phyloP scores from a whole-genome alignment of 331 rosid genomes.

The Acacia concinna region DNA sequence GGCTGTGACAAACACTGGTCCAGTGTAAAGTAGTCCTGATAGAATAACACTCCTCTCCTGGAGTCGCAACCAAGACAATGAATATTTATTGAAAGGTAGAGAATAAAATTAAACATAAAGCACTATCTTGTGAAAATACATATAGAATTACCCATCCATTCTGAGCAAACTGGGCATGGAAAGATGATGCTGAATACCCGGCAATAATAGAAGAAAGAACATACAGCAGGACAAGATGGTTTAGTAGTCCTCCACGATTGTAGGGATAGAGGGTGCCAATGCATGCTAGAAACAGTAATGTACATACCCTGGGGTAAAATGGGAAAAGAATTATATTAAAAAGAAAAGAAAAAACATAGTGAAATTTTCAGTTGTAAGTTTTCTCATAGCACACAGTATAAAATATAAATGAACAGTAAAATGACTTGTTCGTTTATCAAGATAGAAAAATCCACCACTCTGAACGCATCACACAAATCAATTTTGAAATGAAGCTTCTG shows the following conservation, averaged over 20 bases:
- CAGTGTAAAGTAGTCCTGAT: slow-evolving; percentile 68
- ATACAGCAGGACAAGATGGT: slow-evolving; percentile 55
- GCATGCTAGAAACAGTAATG: slow-evolving; percentile 63
- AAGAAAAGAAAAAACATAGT: not conserved
- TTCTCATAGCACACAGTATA: not conserved
- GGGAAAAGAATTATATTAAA: slow-evolving; percentile 15
- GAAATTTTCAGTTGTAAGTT: not conserved
- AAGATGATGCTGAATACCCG: slow-evolving; percentile 81
- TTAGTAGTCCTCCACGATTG: slow-evolving; percentile 72
- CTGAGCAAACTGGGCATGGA: slow-evolving; percentile 63
- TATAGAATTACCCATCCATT: slow-evolving; percentile 67
- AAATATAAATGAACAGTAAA: slow-evolving; percentile 1
- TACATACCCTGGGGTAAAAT: slow-evolving; percentile 52
- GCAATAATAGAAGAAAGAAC: slow-evolving; percentile 61
- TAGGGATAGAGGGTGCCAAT: slow-evolving; percentile 75
- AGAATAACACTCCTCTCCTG: slow-evolving; percentile 74
- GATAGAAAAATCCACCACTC: slow-evolving; percentile 14
- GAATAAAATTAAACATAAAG: not conserved
- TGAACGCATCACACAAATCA: slow-evolving; percentile 14
- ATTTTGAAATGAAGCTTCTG: slow-evolving; percentile 26
- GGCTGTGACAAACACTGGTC: slow-evolving; percentile 60
- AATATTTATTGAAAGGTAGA: slow-evolving; percentile 13
- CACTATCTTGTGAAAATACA: slow-evolving; percentile 7
- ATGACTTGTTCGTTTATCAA: slow-evolving; percentile 17
- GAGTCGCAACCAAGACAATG: slow-evolving; percentile 29